Conservation (phyloP, 2,329 filamentous ascomycete genomes). For the Bipolaris cookei region DNA sequence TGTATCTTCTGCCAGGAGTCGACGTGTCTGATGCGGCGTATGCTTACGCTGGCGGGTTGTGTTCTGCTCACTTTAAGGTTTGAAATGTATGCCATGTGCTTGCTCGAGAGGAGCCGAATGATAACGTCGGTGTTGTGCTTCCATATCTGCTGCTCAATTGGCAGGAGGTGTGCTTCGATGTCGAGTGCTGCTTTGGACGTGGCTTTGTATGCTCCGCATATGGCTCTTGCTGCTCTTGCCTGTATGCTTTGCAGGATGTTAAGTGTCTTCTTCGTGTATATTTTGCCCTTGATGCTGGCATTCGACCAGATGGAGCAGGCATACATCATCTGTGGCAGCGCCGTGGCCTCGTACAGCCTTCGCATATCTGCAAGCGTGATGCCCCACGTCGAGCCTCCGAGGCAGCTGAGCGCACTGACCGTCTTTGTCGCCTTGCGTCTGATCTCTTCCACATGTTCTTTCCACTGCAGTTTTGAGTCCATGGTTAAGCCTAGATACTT, state of each 20-base stretch:
- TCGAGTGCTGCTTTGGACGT: slow-evolving; percentile 29
- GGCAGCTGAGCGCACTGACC: slow-evolving; percentile 20
- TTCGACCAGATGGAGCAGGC: slow-evolving; percentile 35
- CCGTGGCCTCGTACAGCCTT: slow-evolving; percentile 36
- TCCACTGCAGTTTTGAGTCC: slow-evolving; percentile 22
- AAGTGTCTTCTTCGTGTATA: slow-evolving; percentile 24
- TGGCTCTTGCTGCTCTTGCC: slow-evolving; percentile 28
- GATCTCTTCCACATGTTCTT: slow-evolving; percentile 19
- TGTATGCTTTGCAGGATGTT: slow-evolving; percentile 26
- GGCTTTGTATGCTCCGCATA: slow-evolving; percentile 30
- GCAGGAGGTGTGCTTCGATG: slow-evolving; percentile 11
- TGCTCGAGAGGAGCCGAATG: background rate
- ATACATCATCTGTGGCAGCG: slow-evolving; percentile 42
- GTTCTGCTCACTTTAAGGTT: background rate
- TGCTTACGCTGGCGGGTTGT: background rate
- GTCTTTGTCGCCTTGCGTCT: slow-evolving; percentile 19
- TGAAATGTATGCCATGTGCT: background rate
- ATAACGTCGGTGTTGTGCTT: slow-evolving; percentile 21
- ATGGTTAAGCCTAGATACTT: slow-evolving; percentile 28
- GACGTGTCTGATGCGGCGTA: slow-evolving; percentile 4
- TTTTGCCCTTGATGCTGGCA: slow-evolving; percentile 19
- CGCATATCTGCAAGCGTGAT: slow-evolving; percentile 23
- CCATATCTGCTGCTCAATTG: slow-evolving; percentile 24
- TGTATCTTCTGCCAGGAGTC: slow-evolving; percentile 22
- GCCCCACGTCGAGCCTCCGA: slow-evolving; percentile 26